Evolutionary conservation across 2,329 filamentous ascomycete genomes (phyloP).

Genomic region (Fusarium mexicanum): DNA sequence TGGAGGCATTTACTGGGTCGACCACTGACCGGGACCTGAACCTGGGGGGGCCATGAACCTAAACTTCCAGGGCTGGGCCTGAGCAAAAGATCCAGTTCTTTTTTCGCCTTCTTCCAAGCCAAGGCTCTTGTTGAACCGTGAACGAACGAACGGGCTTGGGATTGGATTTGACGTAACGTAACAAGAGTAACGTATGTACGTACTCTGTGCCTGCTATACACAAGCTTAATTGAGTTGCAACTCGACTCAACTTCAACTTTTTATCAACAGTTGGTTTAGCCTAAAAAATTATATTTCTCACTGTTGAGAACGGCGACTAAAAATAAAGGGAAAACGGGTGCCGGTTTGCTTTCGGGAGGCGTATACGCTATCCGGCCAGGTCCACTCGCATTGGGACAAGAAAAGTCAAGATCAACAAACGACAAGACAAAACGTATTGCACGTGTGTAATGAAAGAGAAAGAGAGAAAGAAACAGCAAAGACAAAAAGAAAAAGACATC

Average conservation of each 20-base stretch:
- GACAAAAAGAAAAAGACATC: neutral
- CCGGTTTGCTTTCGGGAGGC: conserved; percentile 31
- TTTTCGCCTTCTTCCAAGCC: conserved; percentile 2
- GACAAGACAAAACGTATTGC: neutral
- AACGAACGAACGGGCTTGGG: neutral
- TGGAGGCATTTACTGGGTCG: conserved; percentile 10
- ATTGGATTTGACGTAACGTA: conserved; percentile 16
- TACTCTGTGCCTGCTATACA: neutral
- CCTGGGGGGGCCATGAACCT: neutral
- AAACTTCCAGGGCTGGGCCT: neutral
- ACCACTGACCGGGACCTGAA: neutral
- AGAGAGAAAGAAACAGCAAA: neutral
- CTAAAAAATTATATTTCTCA: neutral
- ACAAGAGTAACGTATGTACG: conserved; percentile 10
- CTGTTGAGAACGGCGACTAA: conserved; percentile 14
- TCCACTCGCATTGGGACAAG: neutral
- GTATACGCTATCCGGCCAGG: conserved; percentile 22
- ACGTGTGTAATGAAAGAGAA: neutral
- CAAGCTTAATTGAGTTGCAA: neutral
- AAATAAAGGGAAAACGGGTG: conserved; percentile 9
- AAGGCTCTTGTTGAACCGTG: conserved; percentile 5
- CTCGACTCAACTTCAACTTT: neutral
- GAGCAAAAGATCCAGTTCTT: neutral
- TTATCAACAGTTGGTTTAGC: conserved; percentile 2
- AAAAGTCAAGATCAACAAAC: neutral